Conservation (phyloP, 2,329 filamentous ascomycete genomes). For the Stemphylium vesicarium region DNA sequence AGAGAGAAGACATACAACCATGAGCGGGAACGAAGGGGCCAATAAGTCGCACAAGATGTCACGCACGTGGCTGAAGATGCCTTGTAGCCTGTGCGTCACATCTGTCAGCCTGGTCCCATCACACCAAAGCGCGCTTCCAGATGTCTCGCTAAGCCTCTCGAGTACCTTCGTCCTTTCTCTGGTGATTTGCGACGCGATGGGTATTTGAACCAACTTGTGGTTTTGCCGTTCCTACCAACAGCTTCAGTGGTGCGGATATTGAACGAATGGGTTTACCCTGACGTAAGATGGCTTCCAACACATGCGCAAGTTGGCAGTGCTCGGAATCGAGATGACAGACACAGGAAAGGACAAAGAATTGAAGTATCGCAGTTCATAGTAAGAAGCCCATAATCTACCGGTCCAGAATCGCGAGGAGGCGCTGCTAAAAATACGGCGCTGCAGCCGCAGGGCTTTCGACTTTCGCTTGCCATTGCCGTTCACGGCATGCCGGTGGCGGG, state of each 20-base stretch:
- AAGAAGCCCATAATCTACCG: neutral
- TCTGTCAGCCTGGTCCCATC: constrained; percentile 24
- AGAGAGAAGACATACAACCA: neutral
- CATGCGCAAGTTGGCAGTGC: no score
- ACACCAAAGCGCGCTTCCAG: constrained; percentile 12
- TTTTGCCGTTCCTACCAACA: neutral
- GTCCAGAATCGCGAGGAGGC: constrained; percentile 5
- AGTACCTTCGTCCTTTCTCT: neutral
- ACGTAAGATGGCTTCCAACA: no score
- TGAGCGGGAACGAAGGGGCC: neutral
- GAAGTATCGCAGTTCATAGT: neutral
- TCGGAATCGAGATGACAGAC: neutral
- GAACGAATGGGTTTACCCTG: neutral
- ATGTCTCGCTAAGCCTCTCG: neutral
- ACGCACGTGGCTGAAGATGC: constrained; percentile 22
- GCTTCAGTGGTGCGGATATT: neutral
- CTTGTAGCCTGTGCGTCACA: constrained; percentile 20
- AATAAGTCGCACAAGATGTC: neutral
- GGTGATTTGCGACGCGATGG: neutral
- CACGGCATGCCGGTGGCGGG: constrained; percentile 9
- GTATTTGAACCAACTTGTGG: constrained; percentile 5
- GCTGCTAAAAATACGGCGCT: constrained; percentile 25
- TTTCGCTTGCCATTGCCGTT: constrained; percentile 15
- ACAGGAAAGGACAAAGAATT: neutral
- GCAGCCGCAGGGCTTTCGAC: constrained; percentile 12